Percentiles rank a stretch among this genome's conserved stretches.
Evolutionary conservation across 176 grass and related monocot species (phyloP).

Genomic region (Oryza punctata): DNA sequence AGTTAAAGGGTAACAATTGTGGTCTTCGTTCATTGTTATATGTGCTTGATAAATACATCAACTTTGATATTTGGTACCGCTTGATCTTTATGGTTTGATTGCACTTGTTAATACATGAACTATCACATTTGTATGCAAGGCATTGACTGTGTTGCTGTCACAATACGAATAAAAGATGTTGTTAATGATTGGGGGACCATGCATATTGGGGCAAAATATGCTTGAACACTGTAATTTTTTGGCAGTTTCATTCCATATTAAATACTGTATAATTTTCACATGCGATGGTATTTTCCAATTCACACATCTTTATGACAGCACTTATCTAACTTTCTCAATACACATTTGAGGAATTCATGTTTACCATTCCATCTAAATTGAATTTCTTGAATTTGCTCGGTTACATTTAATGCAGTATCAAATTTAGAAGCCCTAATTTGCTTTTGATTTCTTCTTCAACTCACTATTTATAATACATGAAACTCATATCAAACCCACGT

Average conservation of each 20-base stretch:
- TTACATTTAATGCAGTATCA: background rate
- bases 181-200: background rate
- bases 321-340: background rate
- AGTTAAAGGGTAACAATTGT: background rate
- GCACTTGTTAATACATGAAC: background rate
- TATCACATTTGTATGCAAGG: background rate
- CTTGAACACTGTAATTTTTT: background rate
- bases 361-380: background rate
- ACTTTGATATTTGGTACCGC: background rate
- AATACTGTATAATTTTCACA: background rate
- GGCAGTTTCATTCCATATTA: background rate
- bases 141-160: background rate
- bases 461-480: background rate
- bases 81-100: slow-evolving; percentile 8
- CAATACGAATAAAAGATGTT: background rate
- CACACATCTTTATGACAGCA: background rate
- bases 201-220: background rate
- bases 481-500: background rate
- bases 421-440: background rate
- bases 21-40: background rate
- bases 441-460: background rate
- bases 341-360: background rate
- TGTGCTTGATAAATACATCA: slow-evolving; percentile 3
- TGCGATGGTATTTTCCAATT: background rate
- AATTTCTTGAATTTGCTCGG: background rate